A percentile compares a stretch with the other conserved stretches of the same genome.
phyloP scores from a whole-genome alignment of 805 yeast species.

The Candida broadrunensis region DNA sequence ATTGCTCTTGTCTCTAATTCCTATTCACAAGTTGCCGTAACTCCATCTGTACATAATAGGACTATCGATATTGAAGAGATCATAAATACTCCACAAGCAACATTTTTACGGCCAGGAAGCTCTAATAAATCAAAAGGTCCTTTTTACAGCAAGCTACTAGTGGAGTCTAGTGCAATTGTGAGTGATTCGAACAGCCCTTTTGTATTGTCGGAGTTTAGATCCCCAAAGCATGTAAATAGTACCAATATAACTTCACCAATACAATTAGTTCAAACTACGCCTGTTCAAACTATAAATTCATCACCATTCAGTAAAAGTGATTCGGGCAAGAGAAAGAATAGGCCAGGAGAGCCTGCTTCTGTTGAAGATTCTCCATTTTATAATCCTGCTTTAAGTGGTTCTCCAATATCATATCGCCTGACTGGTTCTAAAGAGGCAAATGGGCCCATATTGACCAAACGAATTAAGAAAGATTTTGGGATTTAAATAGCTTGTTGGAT shows the following conservation, averaged over 20 bases:
- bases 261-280: slow-evolving; percentile 1
- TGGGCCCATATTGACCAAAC: too few species aligned
- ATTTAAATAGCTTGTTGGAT: too few species aligned
- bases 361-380: slow-evolving; percentile 36
- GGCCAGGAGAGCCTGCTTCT: slow-evolving; percentile 37
- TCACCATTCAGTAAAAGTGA: slow-evolving; percentile 1
- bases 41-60: neutral
- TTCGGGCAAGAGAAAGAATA: slow-evolving; percentile 5
- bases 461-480: too few species aligned
- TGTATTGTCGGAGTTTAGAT: neutral
- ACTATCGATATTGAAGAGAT: neutral
- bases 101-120: slow-evolving; percentile 1
- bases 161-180: neutral
- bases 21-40: neutral
- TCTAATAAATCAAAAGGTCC: neutral
- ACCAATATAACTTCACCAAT: slow-evolving; percentile 3
- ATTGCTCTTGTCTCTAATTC: neutral
- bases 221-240: neutral
- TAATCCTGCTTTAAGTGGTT: slow-evolving; percentile 15
- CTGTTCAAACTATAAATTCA: slow-evolving; percentile 1
- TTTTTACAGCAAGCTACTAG: neutral
- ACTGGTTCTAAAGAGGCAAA: neutral
- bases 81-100: slow-evolving; percentile 9
- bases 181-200: neutral
- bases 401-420: slow-evolving; percentile 8